Base-by-base conservation (phyloP, 163 green algal genomes). In the Chlorella variabilis region DNA sequence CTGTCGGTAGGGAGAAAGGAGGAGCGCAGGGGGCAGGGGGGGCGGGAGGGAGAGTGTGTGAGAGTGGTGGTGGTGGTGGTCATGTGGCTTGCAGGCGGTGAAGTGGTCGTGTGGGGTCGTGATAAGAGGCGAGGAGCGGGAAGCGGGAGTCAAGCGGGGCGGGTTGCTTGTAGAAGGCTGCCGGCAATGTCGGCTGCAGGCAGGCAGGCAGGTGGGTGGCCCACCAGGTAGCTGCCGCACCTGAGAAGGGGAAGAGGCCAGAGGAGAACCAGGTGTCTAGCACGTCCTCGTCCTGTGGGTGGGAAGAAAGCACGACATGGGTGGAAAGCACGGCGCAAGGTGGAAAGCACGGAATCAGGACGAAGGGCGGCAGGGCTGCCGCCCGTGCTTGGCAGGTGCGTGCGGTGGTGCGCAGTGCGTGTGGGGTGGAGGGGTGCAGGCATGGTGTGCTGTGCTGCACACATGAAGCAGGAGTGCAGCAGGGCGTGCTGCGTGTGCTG, bases 201-300 rank as follows among this genome's bases (percentile, higher is more conserved):
- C n/a, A n/a, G n/a, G n/a, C n/a, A n/a, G n/a, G n/a, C n/a, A n/a
- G n/a, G 54, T 62, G 18, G n/a, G n/a, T n/a, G n/a, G n/a, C n/a
- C n/a, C n/a, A n/a, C n/a, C n/a, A n/a, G n/a, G n/a, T n/a, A n/a
- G n/a, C n/a, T n/a, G n/a, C 4, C 71, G 8, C 17, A 80, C 73
- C 73, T 58, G 91, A 97, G 90, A 99, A 99, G 69, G 97, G 97
- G 87, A 98, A 99, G 41, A 99, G 91, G 62, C 97, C 96, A 13
- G 93, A 98, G 29, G 92, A 98, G 87, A 99, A 99, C 96, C 96
- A 99, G 27, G 97, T 99, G 91, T 99, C 97, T 73, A 99, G 85
- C 79, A 99, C 97, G 75, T 99, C 97, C 84, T 98, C 96, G 78
- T 99, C 97, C 89, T 98, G 94, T 33, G 65, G 17, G 36, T 15